These are phyloP conservation scores for Plasmodiophora brassicae DNA, from an alignment of 208 protist genomes.

Conservation along the genomic window DNA sequence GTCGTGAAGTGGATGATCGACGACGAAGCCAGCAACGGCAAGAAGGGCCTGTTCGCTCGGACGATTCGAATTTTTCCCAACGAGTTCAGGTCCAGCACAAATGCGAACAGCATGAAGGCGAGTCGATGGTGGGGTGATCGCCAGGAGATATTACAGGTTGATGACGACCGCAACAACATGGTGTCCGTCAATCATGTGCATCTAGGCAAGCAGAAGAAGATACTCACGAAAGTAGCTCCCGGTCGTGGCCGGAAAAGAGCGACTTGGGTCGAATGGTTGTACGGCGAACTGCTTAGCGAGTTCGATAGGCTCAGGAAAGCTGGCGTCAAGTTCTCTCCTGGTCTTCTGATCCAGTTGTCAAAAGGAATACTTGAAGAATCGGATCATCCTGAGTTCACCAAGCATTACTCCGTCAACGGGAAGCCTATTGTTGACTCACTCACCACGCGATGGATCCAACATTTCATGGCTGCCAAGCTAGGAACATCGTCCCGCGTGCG, in stretches of 20 bases:
- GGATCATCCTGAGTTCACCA: too few relatives aligned
- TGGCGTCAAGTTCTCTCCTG: too few relatives aligned
- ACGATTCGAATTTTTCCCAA: neutral
- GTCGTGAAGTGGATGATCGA: neutral
- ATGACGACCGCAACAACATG: neutral
- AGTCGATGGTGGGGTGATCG: neutral
- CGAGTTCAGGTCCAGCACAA: neutral
- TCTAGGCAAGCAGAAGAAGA: neutral
- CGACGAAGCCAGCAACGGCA: neutral
- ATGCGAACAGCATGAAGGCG: slow-evolving; percentile 18
- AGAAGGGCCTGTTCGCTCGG: neutral
- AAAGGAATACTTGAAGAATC: too few relatives aligned
- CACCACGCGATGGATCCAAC: too few relatives aligned
- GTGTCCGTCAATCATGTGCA: neutral
- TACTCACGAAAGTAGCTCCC: neutral
- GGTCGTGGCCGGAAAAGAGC: neutral
- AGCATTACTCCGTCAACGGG: too few relatives aligned
- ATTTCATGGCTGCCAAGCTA: too few relatives aligned
- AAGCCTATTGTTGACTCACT: too few relatives aligned
- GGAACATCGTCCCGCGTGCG: too few relatives aligned
- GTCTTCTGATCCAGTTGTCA: too few relatives aligned
- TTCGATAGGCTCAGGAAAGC: too few relatives aligned
- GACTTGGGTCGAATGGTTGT: neutral
- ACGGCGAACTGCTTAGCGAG: too few relatives aligned
- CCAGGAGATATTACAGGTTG: neutral